phyloP scores from a whole-genome alignment of 306 rosid species.

The Cyamopsis tetragonoloba region DNA sequence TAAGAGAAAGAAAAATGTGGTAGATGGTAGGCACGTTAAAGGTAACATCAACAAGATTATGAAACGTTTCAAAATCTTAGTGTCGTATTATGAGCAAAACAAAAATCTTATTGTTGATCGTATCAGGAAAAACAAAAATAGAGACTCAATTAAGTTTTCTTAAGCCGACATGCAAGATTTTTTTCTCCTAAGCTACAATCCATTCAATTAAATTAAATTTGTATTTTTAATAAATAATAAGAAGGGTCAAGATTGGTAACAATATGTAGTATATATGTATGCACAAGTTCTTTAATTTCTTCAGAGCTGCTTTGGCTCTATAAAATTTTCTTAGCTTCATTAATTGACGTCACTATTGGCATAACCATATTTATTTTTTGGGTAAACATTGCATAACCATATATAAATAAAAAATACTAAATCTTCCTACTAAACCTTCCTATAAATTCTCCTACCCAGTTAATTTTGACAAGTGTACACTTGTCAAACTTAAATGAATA shows the following conservation, averaged over 20 bases:
- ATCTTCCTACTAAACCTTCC: too few relatives aligned
- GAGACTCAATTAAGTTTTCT: not conserved
- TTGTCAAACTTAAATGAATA: too few relatives aligned
- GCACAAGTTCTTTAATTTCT: not conserved
- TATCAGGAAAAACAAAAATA: too few relatives aligned
- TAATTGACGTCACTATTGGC: not conserved
- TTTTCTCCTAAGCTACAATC: not conserved
- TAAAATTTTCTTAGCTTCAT: not conserved
- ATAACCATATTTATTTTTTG: too few relatives aligned
- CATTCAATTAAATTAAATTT: too few relatives aligned
- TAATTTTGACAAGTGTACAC: too few relatives aligned
- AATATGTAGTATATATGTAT: not conserved
- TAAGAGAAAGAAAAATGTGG: not conserved
- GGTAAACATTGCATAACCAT: too few relatives aligned
- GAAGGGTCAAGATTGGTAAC: slow-evolving; percentile 16
- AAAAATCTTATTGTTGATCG: not conserved
- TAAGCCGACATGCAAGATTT: slow-evolving; percentile 19
- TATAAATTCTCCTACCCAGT: too few relatives aligned
- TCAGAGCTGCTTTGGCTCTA: not conserved
- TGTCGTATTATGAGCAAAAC: slow-evolving; percentile 1
- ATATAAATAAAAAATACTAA: too few relatives aligned
- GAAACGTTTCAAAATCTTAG: not conserved
- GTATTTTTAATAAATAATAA: not conserved
- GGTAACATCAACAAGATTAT: slow-evolving; percentile 17
- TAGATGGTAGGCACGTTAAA: not conserved